Evolutionary conservation across 208 protist genomes (phyloP), one percentile per base, ranked within the genome.

Genomic region (Crithidia mellificae): DNA sequence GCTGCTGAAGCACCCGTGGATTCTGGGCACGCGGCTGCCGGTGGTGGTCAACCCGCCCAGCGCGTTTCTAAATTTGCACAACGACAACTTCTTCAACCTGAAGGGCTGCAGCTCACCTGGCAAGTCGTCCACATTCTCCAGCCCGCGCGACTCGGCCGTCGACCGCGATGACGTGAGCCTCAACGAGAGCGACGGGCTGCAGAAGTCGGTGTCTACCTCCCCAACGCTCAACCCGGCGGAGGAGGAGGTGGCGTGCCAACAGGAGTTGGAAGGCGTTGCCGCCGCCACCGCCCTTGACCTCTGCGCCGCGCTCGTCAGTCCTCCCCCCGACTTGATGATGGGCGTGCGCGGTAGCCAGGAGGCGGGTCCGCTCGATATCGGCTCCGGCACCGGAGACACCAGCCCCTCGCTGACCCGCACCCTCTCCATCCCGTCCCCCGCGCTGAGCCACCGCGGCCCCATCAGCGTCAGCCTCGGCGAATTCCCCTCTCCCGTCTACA

Each of bases 1-100:
- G 57, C 74, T 97, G 55, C 72, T 95, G 19, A 72, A 80, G 24
- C 92, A 97, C 56, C 87, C 90, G 19, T 97, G 88, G 87, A 85
- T 97, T 19, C 79, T 70, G 30, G 85, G 85, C n/a, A 43, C 25
- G 49, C 57, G 65, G 27, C 29, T 81, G 29, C 50, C 63, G 43
- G 41, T 56, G 12, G 41, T 57, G 43, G 29, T 58, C 22, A 63
- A 71, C 49, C 22, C 50, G 19, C 61, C 58, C 25, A 54, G 43
- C 41, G 55, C 59, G 29, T 52, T 74, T 27, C 36, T 70, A 1
- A 67, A 67, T 41, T 43, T 75, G 32, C 71, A 78, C 50, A 54
- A 65, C 27, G 77, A 82, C 17, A 63, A 54, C 27, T 55, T 54
- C 53, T 47, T 46, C 6, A 25, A 5, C 6, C 15, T 70, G 44